Evolutionary conservation across 306 rosid genomes (phyloP).

Genomic region (Citrullus amarus): DNA sequence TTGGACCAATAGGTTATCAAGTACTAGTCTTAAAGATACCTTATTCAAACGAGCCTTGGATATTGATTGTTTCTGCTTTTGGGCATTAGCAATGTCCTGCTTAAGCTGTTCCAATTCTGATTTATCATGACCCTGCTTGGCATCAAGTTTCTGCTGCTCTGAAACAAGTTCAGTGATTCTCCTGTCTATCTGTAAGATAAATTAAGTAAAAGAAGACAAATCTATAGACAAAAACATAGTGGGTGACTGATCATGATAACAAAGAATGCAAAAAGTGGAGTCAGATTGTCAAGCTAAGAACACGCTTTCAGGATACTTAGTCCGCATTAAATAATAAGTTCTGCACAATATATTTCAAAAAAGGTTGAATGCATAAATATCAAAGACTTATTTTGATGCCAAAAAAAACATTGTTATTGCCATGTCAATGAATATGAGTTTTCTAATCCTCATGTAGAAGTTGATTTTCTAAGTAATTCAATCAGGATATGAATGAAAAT

Average conservation of each 20-base stretch:
- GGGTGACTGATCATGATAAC: not conserved
- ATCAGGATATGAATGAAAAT: not conserved
- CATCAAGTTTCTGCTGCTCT: constrained; percentile 93
- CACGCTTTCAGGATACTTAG: not conserved
- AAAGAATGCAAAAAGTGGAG: not conserved
- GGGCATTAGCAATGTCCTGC: constrained; percentile 80
- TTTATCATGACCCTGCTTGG: constrained; percentile 54
- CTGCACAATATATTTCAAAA: not conserved
- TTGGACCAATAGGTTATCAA: not conserved
- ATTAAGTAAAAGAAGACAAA: constrained; percentile 34
- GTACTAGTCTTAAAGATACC: constrained; percentile 28
- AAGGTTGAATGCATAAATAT: not conserved
- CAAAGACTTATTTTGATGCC: not conserved
- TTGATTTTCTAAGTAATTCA: not conserved
- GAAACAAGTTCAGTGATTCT: constrained; percentile 67
- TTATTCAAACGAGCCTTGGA: constrained; percentile 65
- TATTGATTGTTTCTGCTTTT: constrained; percentile 59
- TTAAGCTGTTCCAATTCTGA: constrained; percentile 75
- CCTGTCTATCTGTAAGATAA: constrained; percentile 75
- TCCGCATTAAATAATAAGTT: not conserved
- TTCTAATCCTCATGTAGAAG: not conserved
- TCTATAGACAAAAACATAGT: not conserved
- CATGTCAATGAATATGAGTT: not conserved
- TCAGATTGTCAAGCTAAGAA: not conserved
- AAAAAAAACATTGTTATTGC: not conserved